phyloP scores from a whole-genome alignment of 2,329 filamentous ascomycete genomes.

The Microdochium nivale region DNA sequence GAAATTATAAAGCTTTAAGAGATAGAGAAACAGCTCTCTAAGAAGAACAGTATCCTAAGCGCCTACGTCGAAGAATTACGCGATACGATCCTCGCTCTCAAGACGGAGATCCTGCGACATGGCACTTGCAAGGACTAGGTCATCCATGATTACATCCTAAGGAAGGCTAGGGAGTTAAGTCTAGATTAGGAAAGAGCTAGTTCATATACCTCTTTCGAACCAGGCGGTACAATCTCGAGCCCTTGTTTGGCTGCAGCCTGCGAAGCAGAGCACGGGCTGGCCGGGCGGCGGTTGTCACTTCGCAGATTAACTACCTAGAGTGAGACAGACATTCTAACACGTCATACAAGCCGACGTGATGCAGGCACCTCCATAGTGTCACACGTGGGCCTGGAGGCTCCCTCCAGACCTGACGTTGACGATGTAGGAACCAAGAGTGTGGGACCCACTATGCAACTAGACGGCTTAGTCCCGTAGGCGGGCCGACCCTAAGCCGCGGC shows the following conservation, averaged over 20 bases:
- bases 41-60: constrained; percentile 11
- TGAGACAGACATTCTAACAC: not conserved
- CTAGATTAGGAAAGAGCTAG: not conserved
- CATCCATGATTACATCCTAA: not conserved
- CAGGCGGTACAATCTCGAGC: not conserved
- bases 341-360: not conserved
- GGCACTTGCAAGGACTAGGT: constrained; percentile 15
- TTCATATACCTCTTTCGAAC: not conserved
- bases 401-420: too few relatives aligned
- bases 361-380: not conserved
- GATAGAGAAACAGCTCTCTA: constrained; percentile 11
- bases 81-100: constrained; percentile 14
- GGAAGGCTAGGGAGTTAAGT: not conserved
- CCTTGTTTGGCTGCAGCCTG: not conserved
- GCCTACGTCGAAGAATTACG: constrained; percentile 10
- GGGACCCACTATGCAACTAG: too few relatives aligned
- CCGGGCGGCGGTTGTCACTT: not conserved
- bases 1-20: constrained; percentile 9
- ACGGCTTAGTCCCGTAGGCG: too few relatives aligned
- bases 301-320: not conserved
- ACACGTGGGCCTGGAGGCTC: too few relatives aligned
- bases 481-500: too few relatives aligned
- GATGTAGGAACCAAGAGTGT: too few relatives aligned
- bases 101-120: constrained; percentile 15
- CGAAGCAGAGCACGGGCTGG: not conserved